phyloP scores from a whole-genome alignment of 805 yeast genomes.

The Lipomyces japonicus region DNA sequence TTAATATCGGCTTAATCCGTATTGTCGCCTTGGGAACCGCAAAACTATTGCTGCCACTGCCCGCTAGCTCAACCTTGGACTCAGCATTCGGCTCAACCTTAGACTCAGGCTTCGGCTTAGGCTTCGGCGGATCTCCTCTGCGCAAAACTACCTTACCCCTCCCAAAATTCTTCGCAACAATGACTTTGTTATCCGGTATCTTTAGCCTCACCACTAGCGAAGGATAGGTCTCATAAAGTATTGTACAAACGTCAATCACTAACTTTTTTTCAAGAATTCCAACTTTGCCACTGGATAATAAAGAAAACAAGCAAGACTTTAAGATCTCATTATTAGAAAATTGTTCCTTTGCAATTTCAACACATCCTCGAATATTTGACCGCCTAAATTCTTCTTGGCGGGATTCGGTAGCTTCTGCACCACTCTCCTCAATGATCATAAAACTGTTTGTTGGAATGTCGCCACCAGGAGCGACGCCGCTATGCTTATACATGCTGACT shows the following conservation, averaged over 20 bases:
- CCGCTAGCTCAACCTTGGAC: not conserved
- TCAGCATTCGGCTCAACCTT: too few species aligned
- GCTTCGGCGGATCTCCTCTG: constrained; percentile 8
- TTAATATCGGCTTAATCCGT: too few species aligned
- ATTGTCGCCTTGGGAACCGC: not conserved
- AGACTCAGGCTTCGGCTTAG: not conserved
- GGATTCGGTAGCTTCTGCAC: constrained; percentile 43
- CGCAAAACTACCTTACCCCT: constrained; percentile 51
- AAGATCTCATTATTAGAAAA: constrained; percentile 53
- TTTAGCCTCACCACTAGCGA: constrained; percentile 59
- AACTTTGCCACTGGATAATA: constrained; percentile 55
- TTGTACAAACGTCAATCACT: constrained; percentile 60
- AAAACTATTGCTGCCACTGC: constrained; percentile 2
- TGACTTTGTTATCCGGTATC: constrained; percentile 58
- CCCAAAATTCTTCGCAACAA: constrained; percentile 56
- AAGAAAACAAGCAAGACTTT: constrained; percentile 60
- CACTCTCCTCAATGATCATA: constrained; percentile 57
- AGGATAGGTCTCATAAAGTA: constrained; percentile 61
- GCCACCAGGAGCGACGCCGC: constrained; percentile 29
- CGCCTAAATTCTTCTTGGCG: constrained; percentile 67
- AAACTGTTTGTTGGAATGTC: constrained; percentile 43
- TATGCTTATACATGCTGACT: constrained; percentile 16
- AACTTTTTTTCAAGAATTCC: constrained; percentile 58
- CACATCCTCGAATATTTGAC: constrained; percentile 59
- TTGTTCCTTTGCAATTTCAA: constrained; percentile 60